Percentiles rank a stretch among this genome's conserved stretches.
Conservation (phyloP, 345 rosid species). For the Limnanthes douglasii region DNA sequence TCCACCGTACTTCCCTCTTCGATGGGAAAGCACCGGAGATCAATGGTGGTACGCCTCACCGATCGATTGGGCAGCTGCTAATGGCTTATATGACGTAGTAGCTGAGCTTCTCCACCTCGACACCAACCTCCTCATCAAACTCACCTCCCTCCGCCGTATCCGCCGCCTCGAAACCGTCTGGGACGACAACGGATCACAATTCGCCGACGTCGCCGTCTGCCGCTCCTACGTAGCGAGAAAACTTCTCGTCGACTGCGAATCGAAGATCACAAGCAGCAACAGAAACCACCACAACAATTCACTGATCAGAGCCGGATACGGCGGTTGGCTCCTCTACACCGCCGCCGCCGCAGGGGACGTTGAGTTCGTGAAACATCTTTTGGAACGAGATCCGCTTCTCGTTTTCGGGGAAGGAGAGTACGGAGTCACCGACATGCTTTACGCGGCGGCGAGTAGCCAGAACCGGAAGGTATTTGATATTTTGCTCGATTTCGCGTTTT, state of each 20-base stretch:
- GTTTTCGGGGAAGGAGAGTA: slow-evolving; percentile 97
- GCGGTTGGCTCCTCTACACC: slow-evolving; percentile 93
- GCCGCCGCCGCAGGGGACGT: slow-evolving; percentile 91
- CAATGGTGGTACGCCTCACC: slow-evolving; percentile 99
- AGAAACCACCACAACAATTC: slow-evolving; percentile 42
- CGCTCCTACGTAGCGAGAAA: slow-evolving; percentile 58
- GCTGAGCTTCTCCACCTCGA: slow-evolving; percentile 77
- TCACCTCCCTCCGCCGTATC: slow-evolving; percentile 89
- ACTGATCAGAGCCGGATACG: slow-evolving; percentile 80
- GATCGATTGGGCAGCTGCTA: slow-evolving; percentile 93
- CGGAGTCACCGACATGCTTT: slow-evolving; percentile 75
- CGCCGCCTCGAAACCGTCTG: slow-evolving; percentile 96
- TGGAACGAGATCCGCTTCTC: slow-evolving; percentile 68
- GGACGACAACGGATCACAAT: slow-evolving; percentile 59
- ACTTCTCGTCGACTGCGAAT: slow-evolving; percentile 48
- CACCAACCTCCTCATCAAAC: slow-evolving; percentile 88
- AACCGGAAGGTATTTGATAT: slow-evolving; percentile 47
- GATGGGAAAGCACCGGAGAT: slow-evolving; percentile 98
- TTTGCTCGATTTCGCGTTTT: slow-evolving; percentile 27
- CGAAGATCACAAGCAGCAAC: too few species aligned
- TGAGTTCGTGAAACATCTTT: slow-evolving; percentile 41
- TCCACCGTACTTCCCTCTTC: slow-evolving; percentile 71
- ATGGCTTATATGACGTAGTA: slow-evolving; percentile 78
- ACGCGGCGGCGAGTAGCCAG: slow-evolving; percentile 73
- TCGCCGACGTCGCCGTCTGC: slow-evolving; percentile 42